Evolutionary conservation across 2,329 filamentous ascomycete genomes (phyloP), one percentile per base, ranked within the genome.

Genomic region (Phialophora chinensis): DNA sequence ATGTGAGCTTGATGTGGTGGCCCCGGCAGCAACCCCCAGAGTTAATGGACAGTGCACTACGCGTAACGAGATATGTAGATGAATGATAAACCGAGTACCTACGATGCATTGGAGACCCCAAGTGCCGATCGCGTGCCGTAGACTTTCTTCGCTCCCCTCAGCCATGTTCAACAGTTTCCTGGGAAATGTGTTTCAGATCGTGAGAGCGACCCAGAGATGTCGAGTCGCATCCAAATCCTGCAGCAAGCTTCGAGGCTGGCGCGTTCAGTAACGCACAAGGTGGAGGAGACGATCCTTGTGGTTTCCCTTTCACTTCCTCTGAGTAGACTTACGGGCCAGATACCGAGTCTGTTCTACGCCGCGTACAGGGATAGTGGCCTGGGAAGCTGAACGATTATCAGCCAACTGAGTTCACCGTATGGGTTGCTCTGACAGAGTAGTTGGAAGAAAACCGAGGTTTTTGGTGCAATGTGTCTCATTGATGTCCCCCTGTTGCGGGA

Each of bases 361-460:
- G 29, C 29, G 7, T 4, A 8, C 29, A 31, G 29, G 20, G n/a
- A 44, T 25, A 44, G 60, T 27, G 54, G 63, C 33, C 25, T 17
- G 27, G 44, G 56, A n/a, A 29, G 25, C 8, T 60, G 60, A 44
- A 31, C 25, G 14, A 60, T 66, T 25, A 31, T 35, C 31, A 60
- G 50, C 10, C 55, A 66, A 60, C 65, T 54, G 17, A 25, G 60
- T 25, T 54, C 59, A 17, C 60, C 63, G 11, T 61, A 49, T 50
- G 60, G 63, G 44, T 27, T 66, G 12, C 31, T 35, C 7, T 31
- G 57, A 35, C 29, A n/a, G 20, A 35, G 29, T n/a, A 35, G 29
- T n/a, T 52, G 12, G 47, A n/a, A 47, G 12, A 17, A 17, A 3
- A 12, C 3, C 11, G 33, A 35, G 33, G 1, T 35, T 12, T 35